Conservation (phyloP, 441 rosid genomes). For the Breynia disticha region DNA sequence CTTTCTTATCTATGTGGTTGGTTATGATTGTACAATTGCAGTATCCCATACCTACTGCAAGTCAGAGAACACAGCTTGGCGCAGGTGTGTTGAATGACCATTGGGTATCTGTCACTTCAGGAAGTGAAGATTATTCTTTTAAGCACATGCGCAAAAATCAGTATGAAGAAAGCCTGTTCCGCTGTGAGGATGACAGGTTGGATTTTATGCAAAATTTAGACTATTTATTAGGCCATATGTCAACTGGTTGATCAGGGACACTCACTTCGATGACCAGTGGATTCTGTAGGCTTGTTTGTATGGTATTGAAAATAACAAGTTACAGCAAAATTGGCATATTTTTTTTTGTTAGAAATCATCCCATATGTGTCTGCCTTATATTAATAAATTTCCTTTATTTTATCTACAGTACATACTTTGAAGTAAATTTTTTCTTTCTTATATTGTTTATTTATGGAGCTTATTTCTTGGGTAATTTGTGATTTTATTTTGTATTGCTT, state of each 20-base stretch:
- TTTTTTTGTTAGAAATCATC: neutral
- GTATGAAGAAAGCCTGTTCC: conserved; percentile 94
- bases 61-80: conserved; percentile 82
- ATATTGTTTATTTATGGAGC: neutral
- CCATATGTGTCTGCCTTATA: neutral
- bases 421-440: neutral
- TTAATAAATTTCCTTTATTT: neutral
- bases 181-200: conserved; percentile 98
- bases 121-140: conserved; percentile 99
- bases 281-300: too few species aligned
- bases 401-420: too few species aligned
- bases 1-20: conserved; percentile 6
- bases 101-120: conserved; percentile 99
- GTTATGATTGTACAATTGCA: conserved; percentile 33
- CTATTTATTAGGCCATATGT: neutral
- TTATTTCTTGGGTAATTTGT: conserved; percentile 13
- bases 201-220: conserved; percentile 1
- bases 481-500: conserved; percentile 14
- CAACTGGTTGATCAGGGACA: neutral
- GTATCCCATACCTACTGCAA: conserved; percentile 80
- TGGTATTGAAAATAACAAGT: too few species aligned
- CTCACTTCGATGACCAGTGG: too few species aligned
- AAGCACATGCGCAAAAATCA: conserved; percentile 99
- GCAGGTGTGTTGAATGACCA: conserved; percentile 80
- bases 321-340: neutral